Conservation (phyloP, 495 filamentous ascomycete genomes). For the Aspergillus cristatus region DNA sequence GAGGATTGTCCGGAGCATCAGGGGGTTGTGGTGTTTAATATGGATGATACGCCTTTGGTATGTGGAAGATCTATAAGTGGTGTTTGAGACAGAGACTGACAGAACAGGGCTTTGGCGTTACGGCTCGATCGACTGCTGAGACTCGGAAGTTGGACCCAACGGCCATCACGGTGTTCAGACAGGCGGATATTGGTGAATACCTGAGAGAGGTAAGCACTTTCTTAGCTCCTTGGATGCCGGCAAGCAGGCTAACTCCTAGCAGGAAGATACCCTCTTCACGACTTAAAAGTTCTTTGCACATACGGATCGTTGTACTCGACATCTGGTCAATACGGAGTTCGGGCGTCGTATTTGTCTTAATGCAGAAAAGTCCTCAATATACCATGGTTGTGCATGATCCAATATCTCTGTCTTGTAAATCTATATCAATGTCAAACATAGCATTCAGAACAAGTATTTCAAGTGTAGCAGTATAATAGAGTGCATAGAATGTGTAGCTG, state of each 20-base stretch:
- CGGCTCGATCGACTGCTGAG: slow-evolving; percentile 74
- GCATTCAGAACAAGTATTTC: no score
- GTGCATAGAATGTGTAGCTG: no score
- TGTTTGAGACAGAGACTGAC: slow-evolving; percentile 1
- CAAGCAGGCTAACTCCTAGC: slow-evolving; percentile 12
- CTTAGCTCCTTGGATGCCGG: no score
- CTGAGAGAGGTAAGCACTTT: slow-evolving; percentile 66
- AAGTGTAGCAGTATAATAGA: no score
- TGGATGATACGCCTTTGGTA: slow-evolving; percentile 43
- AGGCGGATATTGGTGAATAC: slow-evolving; percentile 88
- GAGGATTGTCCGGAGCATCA: slow-evolving; percentile 60
- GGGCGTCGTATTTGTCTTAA: slow-evolving; percentile 9
- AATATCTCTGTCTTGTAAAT: no score
- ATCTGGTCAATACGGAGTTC: slow-evolving; percentile 12
- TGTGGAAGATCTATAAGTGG: background rate
- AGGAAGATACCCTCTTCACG: slow-evolving; percentile 42
- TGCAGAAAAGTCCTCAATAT: slow-evolving; percentile 15
- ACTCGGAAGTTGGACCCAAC: slow-evolving; percentile 78
- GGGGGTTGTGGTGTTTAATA: slow-evolving; percentile 32
- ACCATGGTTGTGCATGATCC: no score
- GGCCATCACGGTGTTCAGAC: slow-evolving; percentile 72
- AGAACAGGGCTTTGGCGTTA: slow-evolving; percentile 58
- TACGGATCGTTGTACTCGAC: slow-evolving; percentile 10
- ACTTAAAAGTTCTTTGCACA: slow-evolving; percentile 18
- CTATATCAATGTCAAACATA: no score